Evolutionary conservation across 164 flowering plant species (phyloP), one percentile per base, ranked within the genome.

Genomic region (Liriodendron chinense): DNA sequence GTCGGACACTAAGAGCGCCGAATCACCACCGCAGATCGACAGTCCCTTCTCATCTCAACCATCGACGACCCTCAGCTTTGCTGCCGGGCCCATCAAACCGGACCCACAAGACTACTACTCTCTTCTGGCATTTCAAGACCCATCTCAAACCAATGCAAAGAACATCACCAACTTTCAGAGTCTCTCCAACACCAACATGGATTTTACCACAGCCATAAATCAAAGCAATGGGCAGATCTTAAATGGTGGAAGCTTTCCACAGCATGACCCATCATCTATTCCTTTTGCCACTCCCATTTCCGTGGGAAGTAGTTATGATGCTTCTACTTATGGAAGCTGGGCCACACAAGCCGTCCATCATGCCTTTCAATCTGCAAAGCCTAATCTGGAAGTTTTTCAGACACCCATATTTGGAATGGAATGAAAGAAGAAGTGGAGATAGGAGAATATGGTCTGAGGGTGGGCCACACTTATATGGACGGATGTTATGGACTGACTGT

Each of bases 401-500:
- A 72, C 74, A 57, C 74, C 74, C 53, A 72, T 72, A 21, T 72
- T 72, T 43, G 63, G 74, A 21, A 72, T 72, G 74, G 74, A 72
- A 21, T 72, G 66, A 70, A 2, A 67, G 14, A 22, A 61, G 34
- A 13, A 23, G 25, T 24, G 24, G 26, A 21, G 67, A 64, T 24
- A 1, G 25, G 4, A 23, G 26, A 64, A 26, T 34, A 4, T 70
- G 65, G 5, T 78, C 59, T 62, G 57, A 20, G 13, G 59, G 16
- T 13, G 59, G 53, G 5, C 43, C 43, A 68, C 2, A 53, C 50
- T 22, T 70, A 69, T 68, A 22, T 63, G 63, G 34, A 74, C 18
- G n/a, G 76, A 34, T 78, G 78, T 61, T 73, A 70, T 72, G 84
- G 57, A 82, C 86, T 82, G 82, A 82, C 83, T 71, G 69, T 75